A percentile compares a stretch with the other conserved stretches of the same genome.
phyloP scores from a whole-genome alignment of 164 flowering plant genomes.

The Annona cherimola region DNA sequence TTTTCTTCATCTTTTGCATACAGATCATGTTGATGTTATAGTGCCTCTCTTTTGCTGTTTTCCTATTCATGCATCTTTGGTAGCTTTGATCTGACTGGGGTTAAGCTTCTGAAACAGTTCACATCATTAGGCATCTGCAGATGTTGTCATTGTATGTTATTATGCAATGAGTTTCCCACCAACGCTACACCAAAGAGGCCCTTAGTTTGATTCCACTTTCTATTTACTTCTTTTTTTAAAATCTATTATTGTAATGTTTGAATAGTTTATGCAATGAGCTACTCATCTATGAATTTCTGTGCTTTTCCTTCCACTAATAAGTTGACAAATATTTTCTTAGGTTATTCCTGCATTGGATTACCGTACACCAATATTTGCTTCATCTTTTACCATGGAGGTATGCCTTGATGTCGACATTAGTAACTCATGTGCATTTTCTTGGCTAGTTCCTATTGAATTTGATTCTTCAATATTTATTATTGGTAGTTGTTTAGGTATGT shows the following conservation, averaged over 20 bases:
- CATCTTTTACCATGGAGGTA: constrained; percentile 99
- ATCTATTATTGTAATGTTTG: neutral
- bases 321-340: constrained; percentile 34
- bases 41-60: neutral
- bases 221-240: neutral
- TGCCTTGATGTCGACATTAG: constrained; percentile 2
- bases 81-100: neutral
- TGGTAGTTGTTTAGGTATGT: neutral
- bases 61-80: neutral
- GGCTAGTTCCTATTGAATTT: neutral
- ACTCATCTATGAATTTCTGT: neutral
- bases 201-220: neutral
- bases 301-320: neutral
- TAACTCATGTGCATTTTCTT: neutral
- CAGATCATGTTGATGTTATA: neutral
- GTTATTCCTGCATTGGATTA: constrained; percentile 94
- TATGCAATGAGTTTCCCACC: too few relatives aligned
- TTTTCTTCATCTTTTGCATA: neutral
- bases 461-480: neutral
- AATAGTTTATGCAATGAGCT: neutral
- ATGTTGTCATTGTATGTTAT: neutral
- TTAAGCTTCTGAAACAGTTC: neutral
- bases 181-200: neutral
- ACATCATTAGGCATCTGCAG: neutral
- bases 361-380: constrained; percentile 87